Percentiles rank a stretch among this genome's conserved stretches.
Evolutionary conservation across 2,329 filamentous ascomycete species (phyloP).

Genomic region (Trichoderma guizhouense): DNA sequence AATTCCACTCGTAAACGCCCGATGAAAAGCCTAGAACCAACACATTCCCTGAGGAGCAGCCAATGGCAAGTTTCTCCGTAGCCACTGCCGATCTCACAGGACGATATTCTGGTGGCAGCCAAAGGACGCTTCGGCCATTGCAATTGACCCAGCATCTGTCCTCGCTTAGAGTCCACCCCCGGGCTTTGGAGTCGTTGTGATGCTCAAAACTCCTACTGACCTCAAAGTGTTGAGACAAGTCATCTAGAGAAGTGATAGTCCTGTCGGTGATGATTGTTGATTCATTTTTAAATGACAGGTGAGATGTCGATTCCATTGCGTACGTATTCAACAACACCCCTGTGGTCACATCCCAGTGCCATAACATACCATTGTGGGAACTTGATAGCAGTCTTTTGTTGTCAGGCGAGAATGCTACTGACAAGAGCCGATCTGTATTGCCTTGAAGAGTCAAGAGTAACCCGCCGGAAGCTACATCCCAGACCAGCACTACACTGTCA

Average conservation of each 20-base stretch:
- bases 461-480: not conserved
- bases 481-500: not conserved
- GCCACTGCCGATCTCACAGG: not conserved
- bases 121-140: not conserved
- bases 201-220: not conserved
- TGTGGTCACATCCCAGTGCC: not conserved
- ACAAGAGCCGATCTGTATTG: not conserved
- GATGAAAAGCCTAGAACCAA: not conserved
- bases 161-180: not conserved
- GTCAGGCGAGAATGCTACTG: not conserved
- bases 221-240: not conserved
- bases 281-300: not conserved
- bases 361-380: not conserved
- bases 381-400: not conserved
- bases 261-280: not conserved
- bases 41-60: not conserved
- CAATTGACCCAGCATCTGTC: not conserved
- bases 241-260: not conserved
- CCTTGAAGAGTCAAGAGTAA: not conserved
- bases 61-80: not conserved
- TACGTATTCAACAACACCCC: not conserved
- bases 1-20: no score
- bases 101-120: not conserved
- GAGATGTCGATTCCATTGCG: not conserved
- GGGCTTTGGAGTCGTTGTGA: not conserved